These are phyloP conservation scores for Apiotrichum mycotoxinovorans DNA, from an alignment of 1,284 basidiomycete species.

Conservation along the genomic window DNA sequence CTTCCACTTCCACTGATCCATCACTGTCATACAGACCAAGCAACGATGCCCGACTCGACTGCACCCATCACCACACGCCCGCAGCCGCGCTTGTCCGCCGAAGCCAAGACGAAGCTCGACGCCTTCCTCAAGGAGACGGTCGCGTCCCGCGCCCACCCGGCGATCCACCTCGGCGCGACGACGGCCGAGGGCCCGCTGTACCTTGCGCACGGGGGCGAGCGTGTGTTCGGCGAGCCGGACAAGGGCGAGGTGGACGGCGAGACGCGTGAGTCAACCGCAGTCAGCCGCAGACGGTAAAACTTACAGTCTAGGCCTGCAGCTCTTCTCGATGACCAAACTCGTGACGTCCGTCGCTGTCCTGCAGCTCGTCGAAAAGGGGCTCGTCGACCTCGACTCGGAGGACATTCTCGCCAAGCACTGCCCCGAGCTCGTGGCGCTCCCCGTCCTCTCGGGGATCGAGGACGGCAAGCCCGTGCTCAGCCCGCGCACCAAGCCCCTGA, in stretches of 20 bases:
- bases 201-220: slow-evolving; percentile 29
- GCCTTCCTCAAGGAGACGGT: slow-evolving; percentile 20
- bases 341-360: slow-evolving; percentile 31
- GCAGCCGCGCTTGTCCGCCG: background rate
- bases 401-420: background rate
- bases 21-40: background rate
- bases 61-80: background rate
- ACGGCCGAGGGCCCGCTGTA: slow-evolving; percentile 36
- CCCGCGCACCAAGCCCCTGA: slow-evolving; percentile 9
- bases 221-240: slow-evolving; percentile 28
- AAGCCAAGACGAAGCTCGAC: slow-evolving; percentile 29
- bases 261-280: slow-evolving; percentile 41
- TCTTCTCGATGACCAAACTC: slow-evolving; percentile 41
- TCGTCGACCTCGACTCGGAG: slow-evolving; percentile 10
- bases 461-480: slow-evolving; percentile 6
- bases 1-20: background rate
- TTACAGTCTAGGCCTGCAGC: slow-evolving; percentile 22
- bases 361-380: slow-evolving; percentile 27
- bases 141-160: slow-evolving; percentile 23
- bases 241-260: slow-evolving; percentile 28
- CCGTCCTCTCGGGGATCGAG: slow-evolving; percentile 10
- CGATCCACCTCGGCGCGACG: slow-evolving; percentile 32
- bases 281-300: too few species aligned
- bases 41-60: background rate
- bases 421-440: slow-evolving; percentile 18